Conservation (phyloP, 192 early-diverging fungal species). For the Backusella macrospora region DNA sequence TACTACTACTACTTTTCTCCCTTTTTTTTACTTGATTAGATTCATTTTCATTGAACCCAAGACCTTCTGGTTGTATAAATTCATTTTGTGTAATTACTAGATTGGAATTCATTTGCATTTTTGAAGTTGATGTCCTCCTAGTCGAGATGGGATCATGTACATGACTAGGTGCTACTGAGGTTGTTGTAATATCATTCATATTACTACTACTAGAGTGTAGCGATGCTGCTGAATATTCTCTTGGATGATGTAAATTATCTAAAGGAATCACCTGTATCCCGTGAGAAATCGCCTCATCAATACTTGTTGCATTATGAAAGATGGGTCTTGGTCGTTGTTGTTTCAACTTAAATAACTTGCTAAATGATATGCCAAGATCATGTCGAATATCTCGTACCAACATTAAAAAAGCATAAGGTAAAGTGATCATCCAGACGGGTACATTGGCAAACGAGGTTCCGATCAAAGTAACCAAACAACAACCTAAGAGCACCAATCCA, state of each 20-base stretch:
- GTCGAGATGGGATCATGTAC: background rate
- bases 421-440: slow-evolving; percentile 76
- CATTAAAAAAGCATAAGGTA: slow-evolving; percentile 73
- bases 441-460: slow-evolving; percentile 69
- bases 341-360: background rate
- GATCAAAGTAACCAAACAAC: slow-evolving; percentile 68
- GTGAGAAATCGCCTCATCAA: background rate
- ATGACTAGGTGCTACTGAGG: background rate
- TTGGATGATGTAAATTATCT: background rate
- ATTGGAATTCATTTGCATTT: too few relatives aligned
- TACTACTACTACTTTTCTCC: background rate
- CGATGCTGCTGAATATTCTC: background rate
- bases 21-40: background rate
- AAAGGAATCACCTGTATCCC: background rate
- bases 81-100: too few relatives aligned
- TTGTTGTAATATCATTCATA: background rate
- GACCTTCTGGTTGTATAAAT: too few relatives aligned
- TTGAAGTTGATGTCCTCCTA: background rate
- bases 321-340: background rate
- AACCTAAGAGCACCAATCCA: slow-evolving; percentile 55
- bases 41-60: background rate
- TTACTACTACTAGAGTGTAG: background rate
- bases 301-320: background rate
- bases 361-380: slow-evolving; percentile 44
- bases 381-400: slow-evolving; percentile 58